Base-by-base conservation (phyloP, 2,329 filamentous ascomycete genomes). In the Plenodomus biglobosus region DNA sequence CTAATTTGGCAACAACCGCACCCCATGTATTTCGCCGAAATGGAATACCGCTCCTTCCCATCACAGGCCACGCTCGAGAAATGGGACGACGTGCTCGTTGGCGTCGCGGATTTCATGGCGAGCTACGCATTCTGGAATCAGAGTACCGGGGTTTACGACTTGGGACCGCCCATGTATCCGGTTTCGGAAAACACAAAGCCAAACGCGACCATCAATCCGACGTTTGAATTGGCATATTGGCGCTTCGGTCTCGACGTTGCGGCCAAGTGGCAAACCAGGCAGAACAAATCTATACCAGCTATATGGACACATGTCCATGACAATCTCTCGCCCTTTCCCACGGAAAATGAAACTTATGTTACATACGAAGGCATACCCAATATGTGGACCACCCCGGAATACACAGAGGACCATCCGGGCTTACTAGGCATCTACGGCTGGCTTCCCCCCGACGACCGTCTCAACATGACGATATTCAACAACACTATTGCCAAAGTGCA, bases 1-100 rank as follows among this genome's bases (percentile, higher is more conserved):
- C 69, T 85, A 2, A 80, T 84, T 47, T 85, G 82, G 82, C 82
- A 85, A 56, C 82, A 84, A 56, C 81, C 81, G 7, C 82, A 85
- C 60, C 74, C 78, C 0, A 79, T 84, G 73, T 82, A 81, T 59
- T 81, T 84, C 56, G 82, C 82, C 0, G 81, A 83, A 61, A 66
- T 78, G 16, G 78, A 82, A 58, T 83, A 79, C 57, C 73, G 78
- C 18, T 72, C 72, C 0, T 76, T 71, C 43, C 75, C 78, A 0
- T 73, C 67, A 7, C 44, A 65, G 2, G 62, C 69, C 3, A 81
- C 76, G 0, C 62, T 85, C 5, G 41, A 61, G 35, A 76, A 75
- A 27, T 85, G 83, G 83, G 77, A 84, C 45, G 61, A 62, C 0
- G 63, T 85, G 15, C 56, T 85, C 1, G 75, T 73, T 1, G 71